Evolutionary conservation across 1,139 yeast species (phyloP).

Genomic region (Blastobotrys petasosporus): DNA sequence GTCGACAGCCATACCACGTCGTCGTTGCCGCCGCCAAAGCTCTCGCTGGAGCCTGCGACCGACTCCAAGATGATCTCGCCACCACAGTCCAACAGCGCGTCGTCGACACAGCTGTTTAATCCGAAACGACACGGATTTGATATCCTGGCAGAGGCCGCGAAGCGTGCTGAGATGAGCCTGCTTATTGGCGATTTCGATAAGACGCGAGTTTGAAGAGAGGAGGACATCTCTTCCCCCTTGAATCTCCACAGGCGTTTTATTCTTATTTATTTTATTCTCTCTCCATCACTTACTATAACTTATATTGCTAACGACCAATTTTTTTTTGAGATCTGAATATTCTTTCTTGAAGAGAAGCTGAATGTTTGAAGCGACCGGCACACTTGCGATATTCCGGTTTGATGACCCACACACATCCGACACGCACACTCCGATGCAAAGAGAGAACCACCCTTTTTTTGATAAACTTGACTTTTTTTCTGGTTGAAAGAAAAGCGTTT

Average conservation of each 20-base stretch:
- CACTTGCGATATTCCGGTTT: too few species aligned
- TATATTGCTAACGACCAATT: too few species aligned
- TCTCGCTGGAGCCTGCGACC: neutral
- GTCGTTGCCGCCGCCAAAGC: neutral
- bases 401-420: too few species aligned
- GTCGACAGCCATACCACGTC: neutral
- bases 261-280: constrained; percentile 7
- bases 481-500: neutral
- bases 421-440: too few species aligned
- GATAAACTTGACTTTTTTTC: too few species aligned
- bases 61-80: constrained; percentile 4
- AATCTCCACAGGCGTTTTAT: neutral
- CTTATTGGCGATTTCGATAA: constrained; percentile 23
- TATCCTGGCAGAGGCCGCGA: constrained; percentile 30
- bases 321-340: too few species aligned
- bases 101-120: constrained; percentile 6
- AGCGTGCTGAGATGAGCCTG: constrained; percentile 29
- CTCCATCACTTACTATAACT: neutral
- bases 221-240: neutral
- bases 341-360: too few species aligned
- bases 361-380: too few species aligned
- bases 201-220: neutral
- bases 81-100: constrained; percentile 7
- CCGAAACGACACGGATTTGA: constrained; percentile 16
- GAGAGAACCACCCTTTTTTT: too few species aligned